Evolutionary conservation across 441 rosid species (phyloP), one percentile per base, ranked within the genome.

Genomic region (Mallotus japonicus): DNA sequence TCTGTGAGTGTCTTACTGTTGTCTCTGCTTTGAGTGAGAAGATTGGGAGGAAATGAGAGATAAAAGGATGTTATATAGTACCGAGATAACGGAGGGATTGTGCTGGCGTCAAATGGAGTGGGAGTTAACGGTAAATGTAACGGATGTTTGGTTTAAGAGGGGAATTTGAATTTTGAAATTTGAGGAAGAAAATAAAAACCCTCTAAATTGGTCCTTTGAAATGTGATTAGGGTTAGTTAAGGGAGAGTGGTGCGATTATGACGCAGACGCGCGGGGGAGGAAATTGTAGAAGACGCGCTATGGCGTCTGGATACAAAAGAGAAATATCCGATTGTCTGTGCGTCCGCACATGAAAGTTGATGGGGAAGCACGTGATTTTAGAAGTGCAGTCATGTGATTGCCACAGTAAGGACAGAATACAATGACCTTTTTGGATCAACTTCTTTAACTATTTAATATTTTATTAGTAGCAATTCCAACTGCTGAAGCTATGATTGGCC

Each of bases 121-220:
- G 17, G 50, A 40, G 28, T 58, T 62, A 64, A 79, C 79, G 77
- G 60, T 2, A 16, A n/a, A 17, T 0, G 62, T 34, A 72, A 80
- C 82, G 78, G 81, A 10, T 82, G 86, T 78, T 53, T 37, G 62
- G 60, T 74, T 81, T 74, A 34, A 79, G 84, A 2, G 83, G 87
- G 86, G 82, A 77, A 77, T 80, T 79, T 75, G 75, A 81, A 81
- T 62, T 85, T 84, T 77, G 75, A 83, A 82, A 12, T 76, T 75
- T 40, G 49, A 8, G 42, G 64, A 64, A 61, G 28, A 10, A 55
- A 51, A 47, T 2, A 54, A 40, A 11, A 53, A 34, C 55, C 40
- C 40, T 62, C 7, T 17, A n/a, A 14, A 14, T 16, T 44, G 0
- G 6, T 37, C 7, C 1, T n/a, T 46, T 61, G 47, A 40, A 70